Conservation (phyloP, 1,284 basidiomycete species). For the Microbotryum scabiosae region DNA sequence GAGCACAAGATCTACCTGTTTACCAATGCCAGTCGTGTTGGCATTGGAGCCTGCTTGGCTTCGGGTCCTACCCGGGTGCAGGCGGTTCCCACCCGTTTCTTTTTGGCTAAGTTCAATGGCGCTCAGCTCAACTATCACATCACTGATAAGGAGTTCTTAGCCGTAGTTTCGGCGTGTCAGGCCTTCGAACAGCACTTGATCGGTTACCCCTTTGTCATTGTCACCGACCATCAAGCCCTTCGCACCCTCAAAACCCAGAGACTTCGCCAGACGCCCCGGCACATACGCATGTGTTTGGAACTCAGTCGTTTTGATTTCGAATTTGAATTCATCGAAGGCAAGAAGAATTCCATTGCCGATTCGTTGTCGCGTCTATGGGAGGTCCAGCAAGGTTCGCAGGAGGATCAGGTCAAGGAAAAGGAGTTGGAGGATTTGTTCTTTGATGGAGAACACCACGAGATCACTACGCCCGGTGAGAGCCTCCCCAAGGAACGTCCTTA, state of each 20-base stretch:
- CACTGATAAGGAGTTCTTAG: constrained; percentile 17
- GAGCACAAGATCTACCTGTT: constrained; percentile 45
- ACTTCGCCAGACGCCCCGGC: not conserved
- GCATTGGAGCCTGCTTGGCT: constrained; percentile 42
- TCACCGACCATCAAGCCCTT: constrained; percentile 17
- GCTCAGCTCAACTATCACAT: constrained; percentile 14
- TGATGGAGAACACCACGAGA: too few species aligned
- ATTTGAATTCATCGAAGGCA: constrained; percentile 9
- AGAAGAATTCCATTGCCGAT: constrained; percentile 4
- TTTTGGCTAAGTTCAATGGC: constrained; percentile 21
- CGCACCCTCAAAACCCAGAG: constrained; percentile 4
- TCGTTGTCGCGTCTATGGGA: constrained; percentile 10
- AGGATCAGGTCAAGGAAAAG: constrained; percentile 29
- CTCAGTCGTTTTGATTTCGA: constrained; percentile 8
- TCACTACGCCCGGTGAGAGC: too few species aligned
- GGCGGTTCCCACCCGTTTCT: constrained; percentile 15
- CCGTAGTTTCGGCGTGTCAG: not conserved
- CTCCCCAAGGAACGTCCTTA: too few species aligned
- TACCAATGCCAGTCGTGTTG: constrained; percentile 42
- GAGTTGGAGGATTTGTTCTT: too few species aligned
- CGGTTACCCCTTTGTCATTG: constrained; percentile 8
- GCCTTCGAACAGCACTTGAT: constrained; percentile 12
- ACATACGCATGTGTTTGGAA: constrained; percentile 9
- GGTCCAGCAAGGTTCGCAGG: not conserved
- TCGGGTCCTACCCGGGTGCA: constrained; percentile 21